Evolutionary conservation across 495 filamentous ascomycete genomes (phyloP).

Genomic region (Cenococcum geophilum): DNA sequence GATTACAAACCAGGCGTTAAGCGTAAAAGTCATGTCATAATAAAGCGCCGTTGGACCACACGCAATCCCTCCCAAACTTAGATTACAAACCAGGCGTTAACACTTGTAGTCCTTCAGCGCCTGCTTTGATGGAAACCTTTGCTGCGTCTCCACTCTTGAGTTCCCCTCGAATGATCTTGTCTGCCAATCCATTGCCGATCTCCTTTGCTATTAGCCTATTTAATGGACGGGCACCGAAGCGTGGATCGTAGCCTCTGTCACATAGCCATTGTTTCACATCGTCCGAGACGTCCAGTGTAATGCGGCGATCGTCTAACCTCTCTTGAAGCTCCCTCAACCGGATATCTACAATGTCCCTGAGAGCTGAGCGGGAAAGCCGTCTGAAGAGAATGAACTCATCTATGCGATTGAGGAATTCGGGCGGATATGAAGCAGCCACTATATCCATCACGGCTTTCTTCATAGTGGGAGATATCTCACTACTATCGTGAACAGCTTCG

Average conservation of each 20-base stretch:
- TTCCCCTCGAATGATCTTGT: constrained; percentile 83
- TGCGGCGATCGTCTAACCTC: constrained; percentile 79
- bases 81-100: background rate
- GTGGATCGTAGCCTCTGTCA: constrained; percentile 80
- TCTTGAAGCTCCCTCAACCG: constrained; percentile 76
- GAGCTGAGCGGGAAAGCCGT: constrained; percentile 66
- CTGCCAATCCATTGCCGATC: constrained; percentile 81
- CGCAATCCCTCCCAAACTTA: too few relatives aligned
- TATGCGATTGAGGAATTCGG: constrained; percentile 93
- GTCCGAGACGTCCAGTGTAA: constrained; percentile 63
- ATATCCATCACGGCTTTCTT: constrained; percentile 82
- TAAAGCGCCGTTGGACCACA: too few relatives aligned
- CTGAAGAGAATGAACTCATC: constrained; percentile 97
- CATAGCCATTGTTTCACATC: constrained; percentile 79
- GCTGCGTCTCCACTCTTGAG: constrained; percentile 68
- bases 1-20: background rate
- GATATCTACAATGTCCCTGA: constrained; percentile 91
- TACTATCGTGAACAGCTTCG: constrained; percentile 44
- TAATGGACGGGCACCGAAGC: constrained; percentile 86
- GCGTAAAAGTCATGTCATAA: too few relatives aligned
- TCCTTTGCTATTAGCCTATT: constrained; percentile 85
- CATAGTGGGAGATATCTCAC: constrained; percentile 59
- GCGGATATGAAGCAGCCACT: constrained; percentile 70
- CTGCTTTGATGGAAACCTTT: constrained; percentile 56
- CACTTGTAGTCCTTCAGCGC: constrained; percentile 32